Percentiles rank a stretch among this genome's conserved stretches.
phyloP scores from a whole-genome alignment of 768 basidiomycete genomes.

The Tephrocybe sp. region DNA sequence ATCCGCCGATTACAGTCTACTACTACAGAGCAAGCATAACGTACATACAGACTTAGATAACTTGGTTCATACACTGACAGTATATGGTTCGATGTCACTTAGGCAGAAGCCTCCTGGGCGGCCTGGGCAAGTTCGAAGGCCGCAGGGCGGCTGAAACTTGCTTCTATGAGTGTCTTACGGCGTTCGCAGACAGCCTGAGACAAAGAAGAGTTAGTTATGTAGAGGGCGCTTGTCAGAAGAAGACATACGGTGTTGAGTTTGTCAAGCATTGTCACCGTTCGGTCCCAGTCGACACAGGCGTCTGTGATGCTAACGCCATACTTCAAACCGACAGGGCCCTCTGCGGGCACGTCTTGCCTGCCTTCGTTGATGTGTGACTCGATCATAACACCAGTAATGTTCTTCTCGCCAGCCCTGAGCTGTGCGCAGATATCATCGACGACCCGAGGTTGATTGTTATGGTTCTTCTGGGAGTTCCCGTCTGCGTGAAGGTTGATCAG shows the following conservation, averaged over 20 bases:
- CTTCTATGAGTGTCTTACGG: slow-evolving; percentile 39
- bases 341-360: slow-evolving; percentile 81
- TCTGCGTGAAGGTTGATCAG: slow-evolving; percentile 41
- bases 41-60: background rate
- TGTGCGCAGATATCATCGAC: slow-evolving; percentile 72
- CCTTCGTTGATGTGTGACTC: slow-evolving; percentile 94
- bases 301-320: slow-evolving; percentile 89
- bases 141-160: slow-evolving; percentile 36
- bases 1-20: slow-evolving; percentile 12
- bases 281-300: slow-evolving; percentile 86
- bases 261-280: slow-evolving; percentile 75
- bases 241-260: slow-evolving; percentile 55
- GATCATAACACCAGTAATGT: slow-evolving; percentile 95
- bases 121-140: slow-evolving; percentile 31
- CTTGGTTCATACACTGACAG: background rate
- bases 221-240: background rate
- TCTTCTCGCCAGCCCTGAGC: slow-evolving; percentile 62
- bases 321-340: slow-evolving; percentile 68
- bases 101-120: slow-evolving; percentile 6
- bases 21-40: slow-evolving; percentile 6
- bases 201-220: background rate
- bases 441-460: slow-evolving; percentile 88
- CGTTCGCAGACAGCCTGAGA: slow-evolving; percentile 46
- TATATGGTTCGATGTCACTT: slow-evolving; percentile 2
- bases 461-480: slow-evolving; percentile 95